phyloP scores from a whole-genome alignment of 2,329 filamentous ascomycete genomes.

The Rhinocladiella mackenziei region DNA sequence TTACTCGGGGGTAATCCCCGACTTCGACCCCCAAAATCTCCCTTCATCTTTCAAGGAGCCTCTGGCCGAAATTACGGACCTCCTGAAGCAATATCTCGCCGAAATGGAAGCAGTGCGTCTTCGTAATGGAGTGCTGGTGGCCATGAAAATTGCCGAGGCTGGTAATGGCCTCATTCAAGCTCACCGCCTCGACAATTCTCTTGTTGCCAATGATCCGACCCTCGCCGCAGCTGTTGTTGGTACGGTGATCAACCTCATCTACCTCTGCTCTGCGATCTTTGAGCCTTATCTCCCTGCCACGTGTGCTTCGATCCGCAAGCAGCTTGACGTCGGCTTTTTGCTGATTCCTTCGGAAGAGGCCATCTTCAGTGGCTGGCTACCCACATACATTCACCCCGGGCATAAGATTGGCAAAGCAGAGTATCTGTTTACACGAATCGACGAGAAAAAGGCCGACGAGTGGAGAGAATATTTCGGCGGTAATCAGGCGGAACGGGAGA shows the following conservation, averaged over 20 bases:
- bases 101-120: slow-evolving; percentile 60
- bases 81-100: slow-evolving; percentile 53
- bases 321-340: slow-evolving; percentile 61
- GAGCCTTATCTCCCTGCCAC: slow-evolving; percentile 84
- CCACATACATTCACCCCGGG: slow-evolving; percentile 58
- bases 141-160: slow-evolving; percentile 55
- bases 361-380: slow-evolving; percentile 59
- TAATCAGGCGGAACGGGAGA: slow-evolving; percentile 61
- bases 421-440: slow-evolving; percentile 79
- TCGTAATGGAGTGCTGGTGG: slow-evolving; percentile 51
- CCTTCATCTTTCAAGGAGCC: slow-evolving; percentile 40
- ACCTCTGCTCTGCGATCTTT: slow-evolving; percentile 73
- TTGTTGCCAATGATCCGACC: slow-evolving; percentile 57
- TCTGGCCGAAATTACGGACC: slow-evolving; percentile 48
- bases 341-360: slow-evolving; percentile 55
- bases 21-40: slow-evolving; percentile 43
- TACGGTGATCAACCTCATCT: slow-evolving; percentile 76
- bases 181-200: slow-evolving; percentile 58
- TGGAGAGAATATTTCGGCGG: slow-evolving; percentile 75
- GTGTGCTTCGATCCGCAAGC: slow-evolving; percentile 67
- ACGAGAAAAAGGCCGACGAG: slow-evolving; percentile 73
- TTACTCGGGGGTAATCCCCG: slow-evolving; percentile 66
- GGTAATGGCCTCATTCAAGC: slow-evolving; percentile 60
- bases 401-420: slow-evolving; percentile 78
- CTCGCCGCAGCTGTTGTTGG: slow-evolving; percentile 64